phyloP scores from a whole-genome alignment of 2,329 filamentous ascomycete genomes.

The Fusarium sp. region DNA sequence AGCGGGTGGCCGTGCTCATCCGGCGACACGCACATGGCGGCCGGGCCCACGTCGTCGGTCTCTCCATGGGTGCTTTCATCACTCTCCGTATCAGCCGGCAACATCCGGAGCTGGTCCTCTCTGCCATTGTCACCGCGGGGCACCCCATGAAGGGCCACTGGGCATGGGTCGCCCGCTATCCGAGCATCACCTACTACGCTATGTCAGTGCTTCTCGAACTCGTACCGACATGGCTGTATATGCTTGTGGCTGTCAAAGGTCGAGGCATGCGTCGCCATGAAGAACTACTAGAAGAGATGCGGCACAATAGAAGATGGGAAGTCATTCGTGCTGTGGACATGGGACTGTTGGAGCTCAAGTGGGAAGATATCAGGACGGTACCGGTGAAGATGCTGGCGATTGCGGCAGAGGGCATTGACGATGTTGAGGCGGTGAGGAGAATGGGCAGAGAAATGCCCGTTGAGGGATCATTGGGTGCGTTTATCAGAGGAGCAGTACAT shows the following conservation, averaged over 20 bases:
- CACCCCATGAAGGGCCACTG: slow-evolving; percentile 46
- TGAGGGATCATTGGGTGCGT: slow-evolving; percentile 45
- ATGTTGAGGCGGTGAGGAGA: slow-evolving; percentile 47
- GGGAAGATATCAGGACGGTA: slow-evolving; percentile 44
- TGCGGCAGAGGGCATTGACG: slow-evolving; percentile 50
- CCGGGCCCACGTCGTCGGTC: slow-evolving; percentile 54
- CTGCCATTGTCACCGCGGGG: slow-evolving; percentile 52
- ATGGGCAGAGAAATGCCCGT: slow-evolving; percentile 45
- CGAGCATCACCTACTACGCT: slow-evolving; percentile 45
- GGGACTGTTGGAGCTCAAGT: slow-evolving; percentile 41
- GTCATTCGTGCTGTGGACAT: slow-evolving; percentile 42
- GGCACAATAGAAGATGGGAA: slow-evolving; percentile 47
- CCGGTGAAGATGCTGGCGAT: slow-evolving; percentile 46
- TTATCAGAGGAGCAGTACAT: slow-evolving; percentile 53
- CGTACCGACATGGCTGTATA: slow-evolving; percentile 47
- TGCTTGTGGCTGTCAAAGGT: slow-evolving; percentile 42
- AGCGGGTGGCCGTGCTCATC: slow-evolving; percentile 52
- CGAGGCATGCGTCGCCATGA: slow-evolving; percentile 46
- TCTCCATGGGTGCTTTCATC: slow-evolving; percentile 56
- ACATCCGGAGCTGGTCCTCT: slow-evolving; percentile 51
- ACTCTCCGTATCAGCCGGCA: slow-evolving; percentile 47
- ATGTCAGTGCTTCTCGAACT: slow-evolving; percentile 43
- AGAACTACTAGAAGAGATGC: slow-evolving; percentile 51
- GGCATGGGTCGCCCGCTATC: slow-evolving; percentile 44
- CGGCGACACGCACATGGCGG: slow-evolving; percentile 50